Evolutionary conservation across 768 basidiomycete genomes (phyloP), one percentile per base, ranked within the genome.

Genomic region (Lactarius hatsudake): DNA sequence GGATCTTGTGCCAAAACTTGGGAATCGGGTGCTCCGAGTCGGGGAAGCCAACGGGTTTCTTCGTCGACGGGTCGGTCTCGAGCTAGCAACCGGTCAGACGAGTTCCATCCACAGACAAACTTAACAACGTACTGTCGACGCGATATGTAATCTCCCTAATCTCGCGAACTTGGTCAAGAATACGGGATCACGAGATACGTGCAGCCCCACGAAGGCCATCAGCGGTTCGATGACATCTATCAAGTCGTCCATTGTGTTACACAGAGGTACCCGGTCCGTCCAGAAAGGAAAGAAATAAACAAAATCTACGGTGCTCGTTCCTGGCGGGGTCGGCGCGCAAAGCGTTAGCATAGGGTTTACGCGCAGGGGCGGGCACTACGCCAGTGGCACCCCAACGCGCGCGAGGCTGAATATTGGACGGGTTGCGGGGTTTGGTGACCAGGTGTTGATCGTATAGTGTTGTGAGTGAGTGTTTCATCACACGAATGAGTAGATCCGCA

Each of bases 261-360:
- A 89, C 36, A 87, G 71, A 5, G 91, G 92, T 36, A 96, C 79
- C 59, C 83, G 82, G 55, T 89, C 84, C 17, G 78, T 75, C 95
- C 95, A 98, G 64, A 87, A 81, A 15, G 93, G 90, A 75, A 89
- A 96, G 82, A 97, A 98, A 81, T 93, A 97, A 6, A 93, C 84
- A 72, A 93, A 96, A 60, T 89, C 86, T n/a, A 82, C 83, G 3
- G 81, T 82, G 62, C 79, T 84, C 26, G 93, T 95, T 71, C 86
- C 83, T 0, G 92, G 90, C 30, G 96, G 95, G 15, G 85, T 84
- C 3, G 96, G 96, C 2, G 91, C 89, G 76, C 84, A 84, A 4
- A 90, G 77, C 0, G 93, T 92, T n/a, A 94, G 80, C 5, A 84
- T 75, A 0, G 86, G 86, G 79, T 72, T 90, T 93, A 30, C 86